Evolutionary conservation across 2,329 filamentous ascomycete species (phyloP).

Genomic region (Ascocoryne sarcoides): DNA sequence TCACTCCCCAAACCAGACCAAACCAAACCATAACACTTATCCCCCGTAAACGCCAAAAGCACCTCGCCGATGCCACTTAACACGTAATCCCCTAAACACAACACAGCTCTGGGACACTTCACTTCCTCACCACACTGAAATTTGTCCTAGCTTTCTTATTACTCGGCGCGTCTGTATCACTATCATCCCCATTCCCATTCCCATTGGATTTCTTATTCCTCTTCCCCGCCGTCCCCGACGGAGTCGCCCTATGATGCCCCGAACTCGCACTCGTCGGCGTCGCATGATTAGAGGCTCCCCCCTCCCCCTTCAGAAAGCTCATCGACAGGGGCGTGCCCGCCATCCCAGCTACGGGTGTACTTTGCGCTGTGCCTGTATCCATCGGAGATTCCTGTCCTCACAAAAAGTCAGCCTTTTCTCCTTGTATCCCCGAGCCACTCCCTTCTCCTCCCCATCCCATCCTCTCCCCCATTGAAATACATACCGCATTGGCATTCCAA

Average conservation of each 20-base stretch:
- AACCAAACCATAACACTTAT: too few relatives aligned
- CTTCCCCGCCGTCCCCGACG: constrained; percentile 35
- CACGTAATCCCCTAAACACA: too few relatives aligned
- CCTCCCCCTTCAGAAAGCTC: constrained; percentile 39
- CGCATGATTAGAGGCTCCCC: constrained; percentile 40
- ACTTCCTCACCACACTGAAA: constrained; percentile 26
- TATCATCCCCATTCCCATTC: constrained; percentile 42
- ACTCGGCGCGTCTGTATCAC: constrained; percentile 47
- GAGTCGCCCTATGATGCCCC: constrained; percentile 16
- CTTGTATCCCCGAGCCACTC: too few relatives aligned
- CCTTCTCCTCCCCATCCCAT: neutral
- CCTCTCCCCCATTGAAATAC: neutral
- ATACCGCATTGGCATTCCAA: constrained; percentile 39
- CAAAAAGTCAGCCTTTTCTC: too few relatives aligned
- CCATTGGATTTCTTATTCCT: constrained; percentile 41
- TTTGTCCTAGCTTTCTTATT: constrained; percentile 26
- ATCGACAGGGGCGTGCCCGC: constrained; percentile 48
- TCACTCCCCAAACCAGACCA: too few relatives aligned
- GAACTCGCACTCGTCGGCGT: constrained; percentile 47
- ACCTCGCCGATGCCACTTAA: too few relatives aligned
- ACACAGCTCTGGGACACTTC: too few relatives aligned
- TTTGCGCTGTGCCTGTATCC: constrained; percentile 18
- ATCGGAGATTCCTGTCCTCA: constrained; percentile 25
- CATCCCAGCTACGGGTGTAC: constrained; percentile 31
- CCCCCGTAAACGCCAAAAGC: too few relatives aligned